A percentile compares a stretch with the other conserved stretches of the same genome.
These are phyloP conservation scores for Boletus subcaerulescens DNA, from an alignment of 768 basidiomycete genomes.

Conservation along the genomic window DNA sequence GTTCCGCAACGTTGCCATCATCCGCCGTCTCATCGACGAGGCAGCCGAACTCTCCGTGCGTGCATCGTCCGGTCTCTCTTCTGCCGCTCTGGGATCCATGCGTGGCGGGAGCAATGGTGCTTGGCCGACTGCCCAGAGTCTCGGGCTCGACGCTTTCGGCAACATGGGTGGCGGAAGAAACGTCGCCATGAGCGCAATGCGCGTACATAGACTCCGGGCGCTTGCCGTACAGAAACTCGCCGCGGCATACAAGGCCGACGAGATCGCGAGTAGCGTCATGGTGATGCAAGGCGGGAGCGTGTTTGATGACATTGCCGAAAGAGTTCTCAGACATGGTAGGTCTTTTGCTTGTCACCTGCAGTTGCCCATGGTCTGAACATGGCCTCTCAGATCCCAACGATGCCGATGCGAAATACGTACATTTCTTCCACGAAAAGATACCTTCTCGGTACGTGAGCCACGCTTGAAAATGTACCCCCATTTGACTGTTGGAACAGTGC, in stretches of 20 bases:
- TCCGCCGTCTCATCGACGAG: constrained; percentile 83
- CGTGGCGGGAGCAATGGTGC: constrained; percentile 43
- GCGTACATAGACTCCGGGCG: constrained; percentile 74
- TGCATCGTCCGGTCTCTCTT: constrained; percentile 79
- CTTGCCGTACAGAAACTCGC: constrained; percentile 87
- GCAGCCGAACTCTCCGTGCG: constrained; percentile 86
- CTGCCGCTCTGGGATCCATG: constrained; percentile 68
- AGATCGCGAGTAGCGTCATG: constrained; percentile 91
- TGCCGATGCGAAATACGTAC: constrained; percentile 79
- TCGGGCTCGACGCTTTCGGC: constrained; percentile 61
- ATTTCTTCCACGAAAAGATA: constrained; percentile 95
- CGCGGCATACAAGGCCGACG: constrained; percentile 81
- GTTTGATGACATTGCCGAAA: constrained; percentile 89
- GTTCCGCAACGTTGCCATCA: constrained; percentile 69
- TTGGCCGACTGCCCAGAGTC: constrained; percentile 62
- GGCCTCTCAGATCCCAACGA: constrained; percentile 62
- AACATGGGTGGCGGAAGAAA: constrained; percentile 60
- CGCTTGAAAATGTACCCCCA: constrained; percentile 2
- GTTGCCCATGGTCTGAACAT: neutral
- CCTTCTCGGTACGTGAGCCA: constrained; percentile 70
- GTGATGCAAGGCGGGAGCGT: constrained; percentile 94
- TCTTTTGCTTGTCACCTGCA: constrained; percentile 2
- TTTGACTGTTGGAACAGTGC: constrained; percentile 21
- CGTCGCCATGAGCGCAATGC: constrained; percentile 80
- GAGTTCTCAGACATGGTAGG: constrained; percentile 70